A percentile compares a stretch with the other conserved stretches of the same genome.
These are phyloP conservation scores for Aspergillus egyptiacus DNA, from an alignment of 495 filamentous ascomycete species.

Conservation along the genomic window DNA sequence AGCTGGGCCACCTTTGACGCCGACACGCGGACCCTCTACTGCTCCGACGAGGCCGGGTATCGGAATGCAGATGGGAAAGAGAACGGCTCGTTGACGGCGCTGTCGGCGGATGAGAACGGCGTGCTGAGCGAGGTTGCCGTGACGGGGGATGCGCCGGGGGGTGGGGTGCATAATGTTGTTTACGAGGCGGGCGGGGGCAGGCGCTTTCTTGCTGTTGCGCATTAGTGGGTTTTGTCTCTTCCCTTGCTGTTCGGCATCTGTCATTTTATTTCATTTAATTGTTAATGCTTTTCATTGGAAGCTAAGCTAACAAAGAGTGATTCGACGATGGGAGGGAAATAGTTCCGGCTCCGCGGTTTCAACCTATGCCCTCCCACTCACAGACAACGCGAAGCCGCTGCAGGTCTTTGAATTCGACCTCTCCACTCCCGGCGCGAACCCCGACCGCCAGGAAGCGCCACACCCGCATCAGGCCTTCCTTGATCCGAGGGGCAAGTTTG, in stretches of 20 bases:
- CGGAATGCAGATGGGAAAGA: slow-evolving; percentile 17
- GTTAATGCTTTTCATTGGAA: background rate
- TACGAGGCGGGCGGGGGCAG: slow-evolving; percentile 27
- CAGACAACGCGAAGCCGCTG: slow-evolving; percentile 19
- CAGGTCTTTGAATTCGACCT: slow-evolving; percentile 50
- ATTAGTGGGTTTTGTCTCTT: slow-evolving; percentile 34
- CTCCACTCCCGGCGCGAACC: slow-evolving; percentile 40
- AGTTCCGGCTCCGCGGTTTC: slow-evolving; percentile 31
- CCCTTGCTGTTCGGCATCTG: background rate
- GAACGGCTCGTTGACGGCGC: slow-evolving; percentile 28
- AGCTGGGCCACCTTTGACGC: slow-evolving; percentile 57
- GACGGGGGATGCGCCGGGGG: slow-evolving; percentile 24
- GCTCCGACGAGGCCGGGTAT: slow-evolving; percentile 47
- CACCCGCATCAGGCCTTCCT: slow-evolving; percentile 66
- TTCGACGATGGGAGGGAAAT: too few relatives aligned
- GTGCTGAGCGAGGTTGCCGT: slow-evolving; percentile 23
- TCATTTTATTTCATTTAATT: background rate
- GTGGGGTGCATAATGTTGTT: slow-evolving; percentile 38
- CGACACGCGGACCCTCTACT: slow-evolving; percentile 48
- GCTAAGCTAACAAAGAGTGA: slow-evolving; percentile 13
- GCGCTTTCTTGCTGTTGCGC: slow-evolving; percentile 39
- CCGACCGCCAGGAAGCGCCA: slow-evolving; percentile 54
- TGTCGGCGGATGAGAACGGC: slow-evolving; percentile 20
- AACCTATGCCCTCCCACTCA: slow-evolving; percentile 32
- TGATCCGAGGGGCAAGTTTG: slow-evolving; percentile 61